Evolutionary conservation across 768 basidiomycete species (phyloP).

Genomic region (Tremella yokohamensis): DNA sequence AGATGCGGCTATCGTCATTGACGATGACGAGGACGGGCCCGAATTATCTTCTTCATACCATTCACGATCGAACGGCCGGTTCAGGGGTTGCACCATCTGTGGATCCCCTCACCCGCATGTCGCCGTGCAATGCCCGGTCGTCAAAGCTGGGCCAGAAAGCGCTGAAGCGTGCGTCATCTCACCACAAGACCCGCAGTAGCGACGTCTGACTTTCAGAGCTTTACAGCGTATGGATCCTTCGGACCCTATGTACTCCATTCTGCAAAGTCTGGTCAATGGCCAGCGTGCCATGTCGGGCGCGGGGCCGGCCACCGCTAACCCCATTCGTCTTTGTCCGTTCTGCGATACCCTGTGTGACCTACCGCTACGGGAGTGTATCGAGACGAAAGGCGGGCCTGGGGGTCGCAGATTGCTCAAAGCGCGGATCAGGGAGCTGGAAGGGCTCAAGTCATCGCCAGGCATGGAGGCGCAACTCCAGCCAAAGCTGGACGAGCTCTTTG

Average conservation of each 20-base stretch:
- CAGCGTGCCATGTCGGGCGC: neutral
- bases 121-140: constrained; percentile 60
- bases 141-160: constrained; percentile 58
- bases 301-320: neutral
- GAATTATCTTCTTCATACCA: neutral
- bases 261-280: neutral
- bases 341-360: constrained; percentile 15
- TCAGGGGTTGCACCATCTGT: constrained; percentile 57
- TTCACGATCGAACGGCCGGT: neutral
- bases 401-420: constrained; percentile 22
- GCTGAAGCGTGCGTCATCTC: constrained; percentile 14
- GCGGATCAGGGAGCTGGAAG: constrained; percentile 13
- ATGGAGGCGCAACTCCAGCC: neutral
- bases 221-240: neutral
- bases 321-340: constrained; percentile 14
- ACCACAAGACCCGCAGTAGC: neutral
- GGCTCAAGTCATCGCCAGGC: neutral
- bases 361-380: constrained; percentile 17
- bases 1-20: constrained; percentile 15
- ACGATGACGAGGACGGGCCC: constrained; percentile 49
- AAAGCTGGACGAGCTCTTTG: constrained; percentile 1
- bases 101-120: constrained; percentile 54
- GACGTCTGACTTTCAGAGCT: neutral
- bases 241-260: neutral
- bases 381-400: constrained; percentile 7